Evolutionary conservation across 371 early-diverging fungal species (phyloP), one percentile per base, ranked within the genome.

Genomic region (Saksenaea vasiformis): DNA sequence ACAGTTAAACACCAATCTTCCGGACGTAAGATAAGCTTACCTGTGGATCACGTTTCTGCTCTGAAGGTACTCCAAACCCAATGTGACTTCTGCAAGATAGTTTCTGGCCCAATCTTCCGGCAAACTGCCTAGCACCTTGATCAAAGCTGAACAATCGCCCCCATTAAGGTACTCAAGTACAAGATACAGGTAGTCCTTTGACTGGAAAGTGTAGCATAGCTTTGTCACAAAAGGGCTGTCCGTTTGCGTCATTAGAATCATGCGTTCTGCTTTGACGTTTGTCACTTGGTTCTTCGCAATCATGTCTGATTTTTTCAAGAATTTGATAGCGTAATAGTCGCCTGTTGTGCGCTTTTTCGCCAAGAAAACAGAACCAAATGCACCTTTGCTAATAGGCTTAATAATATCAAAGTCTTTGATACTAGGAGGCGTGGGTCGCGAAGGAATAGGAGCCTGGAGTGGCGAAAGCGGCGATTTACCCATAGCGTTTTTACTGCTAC

Each of bases 151-250:
- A 58, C 95, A 95, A 71, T 98, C 98, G 2, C 98, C 98, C 27
- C 98, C 98, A 69, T 95, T 95, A 56, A 97, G 74, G 71, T 97
- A 98, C 69, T 97, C 98, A 90, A 98, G 90, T 1, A 97, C 98
- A 31, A 97, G 77, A 65, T 94, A 98, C 38, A 98, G 77, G 69
- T 93, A 91, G 38, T 96, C 93, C 43, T 88, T 88, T 57, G 90
- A 93, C 63, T 98, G 96, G 74, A 98, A 98, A 1, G 95, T 89
- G 71, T 90, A 97, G 70, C 91, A 94, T 9, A 98, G 84, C 56
- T 92, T 93, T 38, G 95, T 95, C 1, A 99, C 95, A 84, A 90
- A 98, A 0, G 98, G 97, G 24, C 91, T 90, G 59, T 95, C 93
- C 3, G 93, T 83, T 66, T 93, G 94, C 24, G 90, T 87, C 84